Base-by-base conservation (phyloP, 768 basidiomycete species). In the Leccinum subtestaceum region DNA sequence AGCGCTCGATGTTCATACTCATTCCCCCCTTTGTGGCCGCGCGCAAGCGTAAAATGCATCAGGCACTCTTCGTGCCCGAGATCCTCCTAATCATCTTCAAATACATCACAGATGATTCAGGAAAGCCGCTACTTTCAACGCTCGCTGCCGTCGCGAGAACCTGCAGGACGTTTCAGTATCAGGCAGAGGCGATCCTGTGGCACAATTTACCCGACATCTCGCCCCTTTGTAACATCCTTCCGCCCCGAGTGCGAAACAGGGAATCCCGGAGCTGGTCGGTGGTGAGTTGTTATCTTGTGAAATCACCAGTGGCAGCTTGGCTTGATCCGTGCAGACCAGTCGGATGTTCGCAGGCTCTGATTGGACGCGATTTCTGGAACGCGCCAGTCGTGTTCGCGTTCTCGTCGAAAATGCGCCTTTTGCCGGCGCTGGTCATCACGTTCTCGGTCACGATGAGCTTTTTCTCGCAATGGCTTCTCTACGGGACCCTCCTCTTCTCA, bases 81-180 rank as follows among this genome's bases (percentile, higher is more conserved):
- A 60, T 67, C 48, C 65, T 69, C 21, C 17, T 65, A 40, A 69
- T 60, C 51, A 60, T 69, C 53, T 67, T 69, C 63, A 57, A 57
- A 27, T 36, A 52, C 43, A 27, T 69, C 45, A 60, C 60, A 9
- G 60, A 69, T 43, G 60, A 55, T 53, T 40, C 46, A 9, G 68
- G 65, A 52, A 34, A 60, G 23, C 63, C 60, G 12, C 40, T 55
- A 38, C 57, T 62, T 31, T 43, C 63, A n/a, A 58, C 64, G 8
- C 69, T 72, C 23, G 63, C 59, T 2, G 65, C 62, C 38, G 45
- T 72, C 31, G 71, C 71, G 23, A 71, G 71, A 54, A 69, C 70
- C 12, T 71, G 69, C 52, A 62, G 53, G 15, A 40, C 23, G 12
- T 71, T 72, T 52, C 60, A 61, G 48, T 36, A 50, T 19, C 49